A percentile compares a stretch with the other conserved stretches of the same genome.
These are phyloP conservation scores for Diutina catenulata DNA, from an alignment of 1,139 yeast genomes.

Conservation along the genomic window DNA sequence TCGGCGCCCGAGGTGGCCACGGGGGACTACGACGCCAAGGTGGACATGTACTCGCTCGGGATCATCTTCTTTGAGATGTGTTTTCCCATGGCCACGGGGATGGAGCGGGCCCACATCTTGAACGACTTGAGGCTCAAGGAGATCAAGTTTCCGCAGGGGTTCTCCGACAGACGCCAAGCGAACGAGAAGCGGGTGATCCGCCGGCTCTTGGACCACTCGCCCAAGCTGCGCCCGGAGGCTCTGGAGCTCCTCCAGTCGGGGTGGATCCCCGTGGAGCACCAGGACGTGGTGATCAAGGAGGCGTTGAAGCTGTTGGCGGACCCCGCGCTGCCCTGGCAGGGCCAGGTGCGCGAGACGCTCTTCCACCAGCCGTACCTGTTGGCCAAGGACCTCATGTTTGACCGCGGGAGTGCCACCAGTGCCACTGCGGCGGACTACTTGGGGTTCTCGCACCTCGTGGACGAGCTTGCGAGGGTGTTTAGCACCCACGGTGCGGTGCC, in stretches of 20 bases:
- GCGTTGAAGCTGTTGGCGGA: constrained; percentile 78
- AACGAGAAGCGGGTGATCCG: constrained; percentile 57
- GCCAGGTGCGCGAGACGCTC: constrained; percentile 75
- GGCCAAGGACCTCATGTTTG: constrained; percentile 76
- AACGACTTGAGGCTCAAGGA: constrained; percentile 46
- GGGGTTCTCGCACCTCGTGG: constrained; percentile 38
- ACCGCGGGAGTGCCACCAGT: constrained; percentile 23
- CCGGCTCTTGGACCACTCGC: constrained; percentile 64
- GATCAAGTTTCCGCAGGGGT: constrained; percentile 58
- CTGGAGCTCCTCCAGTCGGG: constrained; percentile 65
- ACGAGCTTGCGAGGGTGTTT: constrained; percentile 49
- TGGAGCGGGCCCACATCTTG: constrained; percentile 77
- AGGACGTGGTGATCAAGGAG: constrained; percentile 80
- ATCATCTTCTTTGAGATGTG: constrained; percentile 94
- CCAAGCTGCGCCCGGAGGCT: constrained; percentile 69
- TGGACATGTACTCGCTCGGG: constrained; percentile 92
- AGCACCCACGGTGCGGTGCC: constrained; percentile 80
- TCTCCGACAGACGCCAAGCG: constrained; percentile 35
- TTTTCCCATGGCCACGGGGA: constrained; percentile 68
- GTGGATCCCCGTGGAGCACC: constrained; percentile 75
- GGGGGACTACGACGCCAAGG: constrained; percentile 79
- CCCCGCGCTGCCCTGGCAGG: constrained; percentile 91
- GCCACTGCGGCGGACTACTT: constrained; percentile 24
- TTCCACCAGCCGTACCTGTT: constrained; percentile 75
- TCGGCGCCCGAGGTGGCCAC: constrained; percentile 82